Conservation (phyloP, 495 filamentous ascomycete species). For the Neurospora africana region DNA sequence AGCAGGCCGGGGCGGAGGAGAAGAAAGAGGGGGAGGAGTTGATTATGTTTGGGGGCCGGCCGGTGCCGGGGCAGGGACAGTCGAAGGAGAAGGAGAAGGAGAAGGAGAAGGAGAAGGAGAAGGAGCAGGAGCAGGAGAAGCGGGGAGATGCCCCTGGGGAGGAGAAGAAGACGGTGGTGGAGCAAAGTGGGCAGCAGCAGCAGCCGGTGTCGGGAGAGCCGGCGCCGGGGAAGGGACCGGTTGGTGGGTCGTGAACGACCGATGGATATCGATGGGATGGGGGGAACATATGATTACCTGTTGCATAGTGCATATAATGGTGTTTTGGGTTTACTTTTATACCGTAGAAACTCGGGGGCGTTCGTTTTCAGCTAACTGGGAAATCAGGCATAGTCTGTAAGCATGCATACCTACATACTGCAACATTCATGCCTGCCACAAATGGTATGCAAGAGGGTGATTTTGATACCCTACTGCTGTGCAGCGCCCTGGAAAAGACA, state of each 20-base stretch:
- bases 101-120: not conserved
- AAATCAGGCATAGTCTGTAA: no score
- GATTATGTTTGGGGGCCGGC: not conserved
- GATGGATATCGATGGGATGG: not conserved
- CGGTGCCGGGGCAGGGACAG: not conserved
- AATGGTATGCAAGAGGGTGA: no score
- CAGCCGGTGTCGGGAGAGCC: not conserved
- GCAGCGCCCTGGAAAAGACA: no score
- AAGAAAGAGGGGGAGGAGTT: not conserved
- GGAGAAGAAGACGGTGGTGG: not conserved
- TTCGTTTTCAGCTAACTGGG: no score
- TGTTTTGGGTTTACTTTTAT: not conserved
- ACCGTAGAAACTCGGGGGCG: no score
- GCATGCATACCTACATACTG: no score
- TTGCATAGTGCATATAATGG: not conserved
- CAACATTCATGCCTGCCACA: no score
- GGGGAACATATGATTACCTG: not conserved
- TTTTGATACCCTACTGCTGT: no score
- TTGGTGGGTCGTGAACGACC: not conserved
- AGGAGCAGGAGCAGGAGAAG: not conserved
- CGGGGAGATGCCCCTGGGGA: not conserved
- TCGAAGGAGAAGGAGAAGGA: not conserved
- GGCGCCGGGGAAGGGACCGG: not conserved
- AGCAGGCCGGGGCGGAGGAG: not conserved
- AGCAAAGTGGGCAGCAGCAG: not conserved